Base-by-base conservation (phyloP, 306 rosid species). In the Prunus kanzakura region DNA sequence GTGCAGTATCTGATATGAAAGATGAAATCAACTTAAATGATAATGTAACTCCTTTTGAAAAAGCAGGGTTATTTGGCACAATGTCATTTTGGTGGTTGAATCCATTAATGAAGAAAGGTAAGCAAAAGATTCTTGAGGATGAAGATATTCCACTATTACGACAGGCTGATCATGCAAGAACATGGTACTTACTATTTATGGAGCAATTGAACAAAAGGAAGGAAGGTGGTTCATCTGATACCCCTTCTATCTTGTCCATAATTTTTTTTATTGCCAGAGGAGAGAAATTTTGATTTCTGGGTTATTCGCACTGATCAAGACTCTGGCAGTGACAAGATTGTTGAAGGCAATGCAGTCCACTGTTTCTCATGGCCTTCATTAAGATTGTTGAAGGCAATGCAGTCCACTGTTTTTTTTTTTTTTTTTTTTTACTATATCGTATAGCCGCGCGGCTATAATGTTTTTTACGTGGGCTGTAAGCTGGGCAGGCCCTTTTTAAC, bases 41-140 rank as follows among this genome's bases (percentile, higher is more conserved):
- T 3, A 77, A 72, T 20, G 79, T 82, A 7, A 76, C 82, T 41
- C 82, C 76, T 8, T 82, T 77, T 66, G 61, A 67, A 14, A 66
- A 64, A 73, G 77, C 82, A 41, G 72, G 82, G 30, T 72, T 72
- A 54, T 38, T 77, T 35, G 60, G 82, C 18, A 3, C 11, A 50
- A 25, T 77, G 47, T 73, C 76, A 69, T 82, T 82, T 51, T 77
- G 85, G 81, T 82, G 85, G 85, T 27, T 82, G 66, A 82, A 77
- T 82, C 85, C 79, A 6, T 27, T 82, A 13, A 67, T 82, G 85
- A 60, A 72, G 69, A 74, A 49, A 14, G 85, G 82, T 29, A 82
- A 73, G 20, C 12, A 68, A n/a, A 73, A 73, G 51, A 43, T 67
- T 23, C 82, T 77, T 60, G 25, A 43, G 55, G 60, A 60, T 45